Evolutionary conservation across 768 basidiomycete species (phyloP).

Genomic region (Hypholoma fasciculare): DNA sequence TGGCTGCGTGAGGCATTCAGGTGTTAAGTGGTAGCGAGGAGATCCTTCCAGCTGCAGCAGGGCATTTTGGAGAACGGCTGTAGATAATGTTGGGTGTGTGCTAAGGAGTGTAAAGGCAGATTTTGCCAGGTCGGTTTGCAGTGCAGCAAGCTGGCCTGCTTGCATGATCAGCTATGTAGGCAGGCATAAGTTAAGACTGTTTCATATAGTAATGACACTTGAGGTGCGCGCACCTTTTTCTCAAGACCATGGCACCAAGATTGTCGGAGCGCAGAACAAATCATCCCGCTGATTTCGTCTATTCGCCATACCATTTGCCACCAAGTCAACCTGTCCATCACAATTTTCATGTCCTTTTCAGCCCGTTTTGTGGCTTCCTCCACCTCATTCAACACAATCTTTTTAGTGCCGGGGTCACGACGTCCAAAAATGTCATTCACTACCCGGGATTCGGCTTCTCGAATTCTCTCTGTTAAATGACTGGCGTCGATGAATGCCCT

Average conservation of each 20-base stretch:
- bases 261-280: constrained; percentile 35
- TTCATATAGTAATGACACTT: not conserved
- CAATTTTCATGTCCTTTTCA: constrained; percentile 33
- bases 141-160: constrained; percentile 53
- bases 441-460: constrained; percentile 36
- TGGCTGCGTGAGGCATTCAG: constrained; percentile 49
- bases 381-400: constrained; percentile 26
- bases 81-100: constrained; percentile 39
- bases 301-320: constrained; percentile 45
- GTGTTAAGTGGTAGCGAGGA: constrained; percentile 44
- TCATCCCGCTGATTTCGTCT: constrained; percentile 44
- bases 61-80: constrained; percentile 58
- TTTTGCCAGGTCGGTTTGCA: constrained; percentile 44
- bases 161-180: constrained; percentile 59
- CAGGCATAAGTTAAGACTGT: not conserved
- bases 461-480: constrained; percentile 36
- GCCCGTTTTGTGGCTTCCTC: constrained; percentile 36
- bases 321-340: constrained; percentile 46
- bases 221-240: constrained; percentile 37
- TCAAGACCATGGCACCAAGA: constrained; percentile 51
- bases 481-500: constrained; percentile 32
- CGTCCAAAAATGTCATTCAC: constrained; percentile 39
- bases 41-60: constrained; percentile 53
- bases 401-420: constrained; percentile 10
- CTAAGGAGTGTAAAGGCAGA: constrained; percentile 41